phyloP scores from a whole-genome alignment of 805 yeast genomes.

The Saturnispora halmiae region DNA sequence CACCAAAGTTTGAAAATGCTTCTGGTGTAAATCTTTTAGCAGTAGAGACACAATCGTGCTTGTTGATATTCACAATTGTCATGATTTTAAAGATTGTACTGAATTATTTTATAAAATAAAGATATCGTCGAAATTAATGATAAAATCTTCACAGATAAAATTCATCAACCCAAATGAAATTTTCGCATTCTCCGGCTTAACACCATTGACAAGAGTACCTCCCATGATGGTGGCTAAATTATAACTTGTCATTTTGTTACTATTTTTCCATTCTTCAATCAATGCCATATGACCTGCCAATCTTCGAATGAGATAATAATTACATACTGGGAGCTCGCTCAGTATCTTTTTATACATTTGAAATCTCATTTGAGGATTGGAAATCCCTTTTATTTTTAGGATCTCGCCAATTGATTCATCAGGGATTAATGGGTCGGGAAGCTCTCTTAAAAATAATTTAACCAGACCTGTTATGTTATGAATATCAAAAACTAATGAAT shows the following conservation, averaged over 20 bases:
- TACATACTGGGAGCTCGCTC: slow-evolving; percentile 47
- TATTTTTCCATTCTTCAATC: slow-evolving; percentile 56
- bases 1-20: slow-evolving; percentile 60
- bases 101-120: slow-evolving; percentile 19
- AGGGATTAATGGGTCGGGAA: slow-evolving; percentile 77
- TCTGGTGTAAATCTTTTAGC: slow-evolving; percentile 56
- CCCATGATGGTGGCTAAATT: slow-evolving; percentile 86
- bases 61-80: background rate
- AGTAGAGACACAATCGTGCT: background rate
- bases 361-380: slow-evolving; percentile 21
- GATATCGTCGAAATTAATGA: slow-evolving; percentile 33
- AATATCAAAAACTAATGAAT: slow-evolving; percentile 47
- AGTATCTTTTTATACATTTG: slow-evolving; percentile 21
- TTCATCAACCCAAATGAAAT: slow-evolving; percentile 49
- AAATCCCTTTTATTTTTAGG: slow-evolving; percentile 27
- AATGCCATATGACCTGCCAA: slow-evolving; percentile 60
- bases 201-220: slow-evolving; percentile 50
- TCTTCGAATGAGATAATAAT: slow-evolving; percentile 59
- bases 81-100: background rate
- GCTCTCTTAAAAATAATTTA: slow-evolving; percentile 71
- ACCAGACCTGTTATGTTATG: slow-evolving; percentile 86
- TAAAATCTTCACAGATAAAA: slow-evolving; percentile 42
- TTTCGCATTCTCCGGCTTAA: slow-evolving; percentile 37
- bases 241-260: slow-evolving; percentile 80
- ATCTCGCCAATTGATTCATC: slow-evolving; percentile 55